A percentile compares a stretch with the other conserved stretches of the same genome.
Evolutionary conservation across 139 green algal genomes (phyloP).

Genomic region (Spirogloea muscicola): DNA sequence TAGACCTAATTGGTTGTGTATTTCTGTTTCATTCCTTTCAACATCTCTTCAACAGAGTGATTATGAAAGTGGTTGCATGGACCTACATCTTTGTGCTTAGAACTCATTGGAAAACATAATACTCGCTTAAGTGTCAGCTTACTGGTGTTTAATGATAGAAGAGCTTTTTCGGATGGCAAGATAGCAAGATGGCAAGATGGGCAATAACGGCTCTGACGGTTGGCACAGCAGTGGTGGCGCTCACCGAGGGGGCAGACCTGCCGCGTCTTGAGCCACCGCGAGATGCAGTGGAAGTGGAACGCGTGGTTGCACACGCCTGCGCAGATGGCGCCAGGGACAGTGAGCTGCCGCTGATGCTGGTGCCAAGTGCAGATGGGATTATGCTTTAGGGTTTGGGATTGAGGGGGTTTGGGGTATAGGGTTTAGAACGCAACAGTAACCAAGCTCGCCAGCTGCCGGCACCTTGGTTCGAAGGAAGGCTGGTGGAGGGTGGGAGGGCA

Average conservation of each 20-base stretch:
- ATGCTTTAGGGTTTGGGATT: too few species aligned
- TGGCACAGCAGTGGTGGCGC: too few species aligned
- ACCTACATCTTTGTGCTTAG: too few species aligned
- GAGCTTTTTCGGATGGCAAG: neutral
- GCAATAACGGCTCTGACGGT: too few species aligned
- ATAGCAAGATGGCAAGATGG: slow-evolving; percentile 1
- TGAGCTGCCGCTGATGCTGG: neutral
- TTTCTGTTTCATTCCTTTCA: neutral
- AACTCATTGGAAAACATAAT: slow-evolving; percentile 9
- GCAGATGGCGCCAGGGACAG: neutral
- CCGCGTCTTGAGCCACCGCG: slow-evolving; percentile 88
- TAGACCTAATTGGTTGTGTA: neutral
- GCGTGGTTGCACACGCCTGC: slow-evolving; percentile 82
- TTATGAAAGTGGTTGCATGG: too few species aligned
- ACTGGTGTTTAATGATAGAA: slow-evolving; percentile 8
- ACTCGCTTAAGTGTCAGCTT: neutral
- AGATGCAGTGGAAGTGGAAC: slow-evolving; percentile 98
- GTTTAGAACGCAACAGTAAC: too few species aligned
- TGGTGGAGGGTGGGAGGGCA: too few species aligned
- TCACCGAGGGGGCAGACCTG: slow-evolving; percentile 77
- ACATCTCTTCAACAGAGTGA: slow-evolving; percentile 26
- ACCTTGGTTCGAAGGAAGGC: too few species aligned
- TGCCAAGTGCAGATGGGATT: too few species aligned
- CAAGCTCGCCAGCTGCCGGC: too few species aligned
- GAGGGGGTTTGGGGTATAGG: too few species aligned